These are phyloP conservation scores for Moniliophthora roreri DNA, from an alignment of 1,284 basidiomycete genomes.

Conservation along the genomic window DNA sequence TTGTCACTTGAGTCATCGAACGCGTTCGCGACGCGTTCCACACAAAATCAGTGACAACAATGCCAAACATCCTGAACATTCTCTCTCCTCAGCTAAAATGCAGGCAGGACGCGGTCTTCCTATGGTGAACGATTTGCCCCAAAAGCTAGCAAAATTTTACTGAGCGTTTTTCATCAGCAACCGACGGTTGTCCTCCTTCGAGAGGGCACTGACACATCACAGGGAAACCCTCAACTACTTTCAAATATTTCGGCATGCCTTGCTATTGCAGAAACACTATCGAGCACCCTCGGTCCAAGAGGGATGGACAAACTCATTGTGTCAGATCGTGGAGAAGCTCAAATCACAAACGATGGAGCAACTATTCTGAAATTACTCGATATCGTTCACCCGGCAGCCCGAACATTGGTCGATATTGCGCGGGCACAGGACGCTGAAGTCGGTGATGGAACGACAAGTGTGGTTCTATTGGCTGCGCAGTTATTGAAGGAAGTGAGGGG, in stretches of 20 bases:
- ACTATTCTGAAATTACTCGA: conserved; percentile 97
- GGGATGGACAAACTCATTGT: conserved; percentile 99
- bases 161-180: conserved; percentile 59
- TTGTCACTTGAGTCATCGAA: conserved; percentile 14
- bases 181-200: conserved; percentile 91
- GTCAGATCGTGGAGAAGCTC: conserved; percentile 88
- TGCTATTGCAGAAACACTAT: conserved; percentile 85
- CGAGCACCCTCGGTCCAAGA: conserved; percentile 95
- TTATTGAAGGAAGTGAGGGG: conserved; percentile 90
- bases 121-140: conserved; percentile 45
- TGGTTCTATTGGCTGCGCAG: conserved; percentile 93
- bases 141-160: neutral
- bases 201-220: conserved; percentile 96
- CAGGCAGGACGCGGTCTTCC: conserved; percentile 59
- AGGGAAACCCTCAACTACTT: conserved; percentile 91
- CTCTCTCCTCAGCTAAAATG: conserved; percentile 48
- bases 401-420: conserved; percentile 96
- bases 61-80: conserved; percentile 29
- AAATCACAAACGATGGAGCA: conserved; percentile 98
- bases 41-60: conserved; percentile 30
- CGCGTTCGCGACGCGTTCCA: conserved; percentile 16
- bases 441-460: conserved; percentile 97
- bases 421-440: conserved; percentile 98
- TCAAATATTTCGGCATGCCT: conserved; percentile 97
- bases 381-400: conserved; percentile 96